phyloP scores from a whole-genome alignment of 2,329 filamentous ascomycete species.

The Pseudogymnoascus sp. region DNA sequence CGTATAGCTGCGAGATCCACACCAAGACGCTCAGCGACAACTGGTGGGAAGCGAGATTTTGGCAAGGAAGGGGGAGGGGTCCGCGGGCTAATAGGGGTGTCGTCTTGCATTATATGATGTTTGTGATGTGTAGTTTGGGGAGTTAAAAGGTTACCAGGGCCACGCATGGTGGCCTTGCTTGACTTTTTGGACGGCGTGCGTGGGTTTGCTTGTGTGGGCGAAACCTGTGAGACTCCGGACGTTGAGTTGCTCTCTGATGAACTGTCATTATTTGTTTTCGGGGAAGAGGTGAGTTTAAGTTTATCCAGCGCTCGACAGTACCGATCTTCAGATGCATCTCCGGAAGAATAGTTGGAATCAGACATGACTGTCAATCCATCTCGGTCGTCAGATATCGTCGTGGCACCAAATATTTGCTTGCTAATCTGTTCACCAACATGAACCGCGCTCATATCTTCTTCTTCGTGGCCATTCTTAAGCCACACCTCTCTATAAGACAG shows the following conservation, averaged over 20 bases:
- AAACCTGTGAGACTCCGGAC: background rate
- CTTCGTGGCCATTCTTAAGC: slow-evolving; percentile 21
- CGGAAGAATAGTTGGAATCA: background rate
- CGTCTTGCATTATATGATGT: background rate
- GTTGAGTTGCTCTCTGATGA: background rate
- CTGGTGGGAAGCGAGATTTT: background rate
- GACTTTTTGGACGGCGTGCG: background rate
- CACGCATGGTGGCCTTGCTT: background rate
- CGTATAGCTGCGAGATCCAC: background rate
- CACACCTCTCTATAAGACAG: slow-evolving; percentile 55
- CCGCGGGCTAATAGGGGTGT: background rate
- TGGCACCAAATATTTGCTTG: background rate
- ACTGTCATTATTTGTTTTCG: background rate
- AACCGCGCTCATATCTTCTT: background rate
- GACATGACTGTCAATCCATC: background rate
- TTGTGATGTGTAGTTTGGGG: background rate
- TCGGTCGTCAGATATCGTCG: background rate
- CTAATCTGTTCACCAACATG: background rate
- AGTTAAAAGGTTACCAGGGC: background rate
- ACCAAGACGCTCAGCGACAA: background rate
- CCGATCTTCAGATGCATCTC: background rate
- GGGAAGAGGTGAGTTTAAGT: background rate
- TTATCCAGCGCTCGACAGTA: background rate
- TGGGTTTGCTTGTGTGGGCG: background rate
- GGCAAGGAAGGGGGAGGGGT: background rate